Conservation (phyloP, 1,139 yeast genomes). For the Taiozyma sp. region DNA sequence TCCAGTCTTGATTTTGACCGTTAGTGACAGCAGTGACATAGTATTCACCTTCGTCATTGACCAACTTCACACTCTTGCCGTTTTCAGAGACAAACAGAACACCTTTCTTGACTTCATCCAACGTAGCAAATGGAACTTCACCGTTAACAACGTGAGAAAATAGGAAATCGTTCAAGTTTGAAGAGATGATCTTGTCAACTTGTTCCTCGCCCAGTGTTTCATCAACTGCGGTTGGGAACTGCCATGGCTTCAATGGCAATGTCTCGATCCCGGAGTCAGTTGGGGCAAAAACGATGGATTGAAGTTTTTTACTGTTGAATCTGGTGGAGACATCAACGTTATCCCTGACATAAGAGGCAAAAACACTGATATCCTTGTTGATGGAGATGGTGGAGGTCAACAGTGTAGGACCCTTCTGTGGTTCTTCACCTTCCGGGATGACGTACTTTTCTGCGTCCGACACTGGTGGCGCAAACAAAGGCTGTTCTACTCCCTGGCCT, state of each 20-base stretch:
- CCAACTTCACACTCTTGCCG: conserved; percentile 40
- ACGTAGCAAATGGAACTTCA: conserved; percentile 22
- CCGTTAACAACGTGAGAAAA: conserved; percentile 46
- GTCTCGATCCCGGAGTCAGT: conserved; percentile 46
- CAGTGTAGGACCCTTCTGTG: conserved; percentile 26
- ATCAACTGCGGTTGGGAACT: conserved; percentile 48
- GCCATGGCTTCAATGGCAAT: conserved; percentile 57
- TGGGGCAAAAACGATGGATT: conserved; percentile 57
- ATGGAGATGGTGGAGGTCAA: conserved; percentile 36
- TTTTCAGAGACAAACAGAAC: conserved; percentile 34
- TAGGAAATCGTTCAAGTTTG: conserved; percentile 48
- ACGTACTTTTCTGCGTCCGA: conserved; percentile 2
- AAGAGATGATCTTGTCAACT: conserved; percentile 37
- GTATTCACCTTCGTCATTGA: conserved; percentile 38
- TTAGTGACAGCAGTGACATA: conserved; percentile 32
- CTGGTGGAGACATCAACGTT: conserved; percentile 37
- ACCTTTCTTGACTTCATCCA: conserved; percentile 22
- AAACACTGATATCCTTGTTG: conserved; percentile 40
- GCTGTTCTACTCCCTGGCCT: conserved; percentile 1
- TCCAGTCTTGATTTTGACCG: conserved; percentile 32
- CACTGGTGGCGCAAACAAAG: conserved; percentile 6
- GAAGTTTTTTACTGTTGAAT: conserved; percentile 34
- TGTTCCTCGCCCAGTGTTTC: conserved; percentile 32
- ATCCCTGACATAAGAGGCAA: conserved; percentile 54
- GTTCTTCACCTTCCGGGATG: conserved; percentile 22